phyloP scores from a whole-genome alignment of 352 stramenopile species.

The Ophiocytium majus region DNA sequence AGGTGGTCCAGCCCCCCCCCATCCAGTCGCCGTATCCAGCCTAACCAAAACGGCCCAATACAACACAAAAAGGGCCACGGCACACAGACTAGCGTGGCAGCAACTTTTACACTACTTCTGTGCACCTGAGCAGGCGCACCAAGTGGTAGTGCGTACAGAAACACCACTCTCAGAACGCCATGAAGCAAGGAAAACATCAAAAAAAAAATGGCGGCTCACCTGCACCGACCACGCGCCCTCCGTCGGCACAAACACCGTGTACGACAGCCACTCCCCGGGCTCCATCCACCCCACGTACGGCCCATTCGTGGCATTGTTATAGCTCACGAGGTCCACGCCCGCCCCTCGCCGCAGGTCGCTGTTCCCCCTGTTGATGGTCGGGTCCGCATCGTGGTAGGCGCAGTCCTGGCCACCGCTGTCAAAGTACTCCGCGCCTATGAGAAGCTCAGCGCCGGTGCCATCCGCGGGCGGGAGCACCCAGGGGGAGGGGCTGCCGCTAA shows the following conservation, averaged over 20 bases:
- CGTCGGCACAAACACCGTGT: background rate
- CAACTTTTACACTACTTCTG: too few relatives aligned
- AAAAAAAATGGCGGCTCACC: background rate
- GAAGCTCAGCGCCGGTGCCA: background rate
- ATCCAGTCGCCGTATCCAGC: too few relatives aligned
- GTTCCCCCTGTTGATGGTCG: background rate
- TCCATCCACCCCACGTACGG: background rate
- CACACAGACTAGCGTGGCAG: too few relatives aligned
- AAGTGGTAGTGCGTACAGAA: too few relatives aligned
- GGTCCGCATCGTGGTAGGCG: background rate
- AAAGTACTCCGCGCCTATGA: constrained; percentile 21
- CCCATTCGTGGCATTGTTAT: constrained; percentile 13
- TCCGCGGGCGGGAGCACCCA: too few relatives aligned
- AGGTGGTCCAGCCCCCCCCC: too few relatives aligned
- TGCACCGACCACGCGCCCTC: background rate
- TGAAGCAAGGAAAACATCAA: too few relatives aligned
- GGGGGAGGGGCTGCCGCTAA: too few relatives aligned
- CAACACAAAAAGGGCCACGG: too few relatives aligned
- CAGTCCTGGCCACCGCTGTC: constrained; percentile 3
- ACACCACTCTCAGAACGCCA: too few relatives aligned
- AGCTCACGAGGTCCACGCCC: constrained; percentile 17
- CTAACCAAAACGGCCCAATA: too few relatives aligned
- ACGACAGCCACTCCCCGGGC: constrained; percentile 12
- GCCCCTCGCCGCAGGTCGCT: background rate
- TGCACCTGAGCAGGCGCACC: too few relatives aligned